Evolutionary conservation across 768 basidiomycete species (phyloP), one percentile per base, ranked within the genome.

Genomic region (Serendipita sp.): DNA sequence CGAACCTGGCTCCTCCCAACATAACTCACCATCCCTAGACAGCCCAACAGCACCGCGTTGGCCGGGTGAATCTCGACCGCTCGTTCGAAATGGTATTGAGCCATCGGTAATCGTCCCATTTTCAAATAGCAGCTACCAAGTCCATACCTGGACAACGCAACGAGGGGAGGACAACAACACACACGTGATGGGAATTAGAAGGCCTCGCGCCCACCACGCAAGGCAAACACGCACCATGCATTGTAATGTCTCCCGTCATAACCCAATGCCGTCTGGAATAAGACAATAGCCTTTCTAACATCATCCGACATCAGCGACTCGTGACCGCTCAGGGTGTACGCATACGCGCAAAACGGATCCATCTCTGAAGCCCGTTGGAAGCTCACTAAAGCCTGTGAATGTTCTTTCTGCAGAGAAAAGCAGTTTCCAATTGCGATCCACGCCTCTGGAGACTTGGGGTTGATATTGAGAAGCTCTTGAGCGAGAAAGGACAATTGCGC

Each of bases 401-500:
- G 86, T 69, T 99, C 94, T 75, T 92, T 93, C 74, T 95, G 87
- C 68, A 96, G 74, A 14, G 92, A 95, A 74, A 97, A 98, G 68
- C 90, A 77, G 75, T 99, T 99, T 61, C 96, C 96, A 30, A 92
- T 84, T 1, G 93, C 89, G 67, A 98, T 96, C 96, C 96, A 99
- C 16, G 93, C 83, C 70, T 94, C 82, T 11, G 94, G 76, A 26
- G 88, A 83, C 63, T 81, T 82, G n/a, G 92, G 82, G 66, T 86
- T 79, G 70, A 93, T 85, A 61, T 84, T 82, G 68, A 96, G 81
- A 45, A 98, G 77, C 66, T 94, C 90, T 72, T 98, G 95, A 1
- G 95, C 89, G 38, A 99, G 79, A 75, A 86, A 91, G 2, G 95
- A 93, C 64, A 99, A 79, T 67, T 87, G 82, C 61, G 92, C 83